Percentiles rank a stretch among this genome's conserved stretches.
phyloP scores from a whole-genome alignment of 306 rosid genomes.

The Neltuma alba region DNA sequence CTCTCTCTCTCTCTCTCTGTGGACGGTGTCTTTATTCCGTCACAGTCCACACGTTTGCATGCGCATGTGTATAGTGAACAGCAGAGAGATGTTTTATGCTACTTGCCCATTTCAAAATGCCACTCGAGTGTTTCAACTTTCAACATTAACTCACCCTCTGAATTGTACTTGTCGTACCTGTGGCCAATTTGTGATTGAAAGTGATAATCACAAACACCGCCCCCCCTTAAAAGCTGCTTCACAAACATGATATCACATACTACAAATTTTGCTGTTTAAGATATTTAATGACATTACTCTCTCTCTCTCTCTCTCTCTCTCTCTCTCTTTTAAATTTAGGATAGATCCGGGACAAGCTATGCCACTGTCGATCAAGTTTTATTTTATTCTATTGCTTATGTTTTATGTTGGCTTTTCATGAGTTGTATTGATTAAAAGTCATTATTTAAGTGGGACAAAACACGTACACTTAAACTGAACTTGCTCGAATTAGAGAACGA shows the following conservation, averaged over 20 bases:
- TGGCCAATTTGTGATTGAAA: constrained; percentile 26
- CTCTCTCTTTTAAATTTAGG: no score
- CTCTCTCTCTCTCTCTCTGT: background rate
- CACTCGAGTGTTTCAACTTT: constrained; percentile 11
- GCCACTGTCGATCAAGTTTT: background rate
- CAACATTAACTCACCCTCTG: constrained; percentile 9
- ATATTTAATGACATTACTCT: background rate
- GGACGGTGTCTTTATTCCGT: background rate
- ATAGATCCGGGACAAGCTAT: background rate
- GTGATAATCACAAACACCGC: constrained; percentile 30
- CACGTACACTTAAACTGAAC: background rate
- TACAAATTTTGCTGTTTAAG: constrained; percentile 3
- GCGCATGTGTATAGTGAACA: constrained; percentile 48
- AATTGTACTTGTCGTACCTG: constrained; percentile 48
- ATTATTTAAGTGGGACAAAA: background rate
- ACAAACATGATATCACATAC: constrained; percentile 25
- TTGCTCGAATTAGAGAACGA: background rate
- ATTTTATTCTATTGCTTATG: background rate
- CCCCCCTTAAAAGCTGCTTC: constrained; percentile 32
- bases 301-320: no score
- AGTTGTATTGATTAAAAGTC: background rate
- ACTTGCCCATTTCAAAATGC: constrained; percentile 23
- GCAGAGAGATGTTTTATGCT: constrained; percentile 34
- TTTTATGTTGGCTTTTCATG: background rate
- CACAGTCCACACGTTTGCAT: constrained; percentile 44